Evolutionary conservation across 2,329 filamentous ascomycete species (phyloP).

Genomic region (Verticillium dahliae): DNA sequence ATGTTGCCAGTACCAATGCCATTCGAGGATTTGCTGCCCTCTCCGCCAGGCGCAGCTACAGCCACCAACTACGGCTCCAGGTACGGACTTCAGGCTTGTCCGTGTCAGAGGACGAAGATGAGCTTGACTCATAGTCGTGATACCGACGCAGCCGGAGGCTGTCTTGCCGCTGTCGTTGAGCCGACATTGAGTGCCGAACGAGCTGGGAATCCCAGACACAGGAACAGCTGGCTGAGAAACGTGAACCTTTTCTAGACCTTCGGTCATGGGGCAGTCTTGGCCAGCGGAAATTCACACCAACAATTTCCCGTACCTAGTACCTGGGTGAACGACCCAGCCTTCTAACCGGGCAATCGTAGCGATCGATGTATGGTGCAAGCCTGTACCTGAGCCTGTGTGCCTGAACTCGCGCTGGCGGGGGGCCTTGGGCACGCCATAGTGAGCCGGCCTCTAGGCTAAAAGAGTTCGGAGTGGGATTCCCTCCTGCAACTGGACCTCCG

Average conservation of each 20-base stretch:
- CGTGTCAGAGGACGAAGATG: background rate
- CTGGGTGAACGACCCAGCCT: too few relatives aligned
- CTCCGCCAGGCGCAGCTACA: background rate
- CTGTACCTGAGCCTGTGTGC: background rate
- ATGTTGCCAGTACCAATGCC: background rate
- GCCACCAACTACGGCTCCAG: background rate
- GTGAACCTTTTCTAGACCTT: background rate
- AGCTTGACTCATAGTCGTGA: background rate
- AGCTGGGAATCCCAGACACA: background rate
- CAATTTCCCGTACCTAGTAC: background rate
- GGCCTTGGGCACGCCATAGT: background rate
- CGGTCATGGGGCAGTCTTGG: background rate
- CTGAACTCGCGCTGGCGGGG: background rate
- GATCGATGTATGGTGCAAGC: background rate
- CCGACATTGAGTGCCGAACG: background rate
- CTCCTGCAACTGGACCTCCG: background rate
- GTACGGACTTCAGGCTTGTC: background rate
- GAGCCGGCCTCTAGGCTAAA: background rate
- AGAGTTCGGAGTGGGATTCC: background rate
- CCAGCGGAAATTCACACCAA: background rate
- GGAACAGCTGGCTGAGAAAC: background rate
- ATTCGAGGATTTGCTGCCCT: background rate
- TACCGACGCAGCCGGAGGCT: background rate
- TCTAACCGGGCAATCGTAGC: background rate
- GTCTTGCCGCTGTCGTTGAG: background rate